These are phyloP conservation scores for Phlyctochytrium planicorne DNA, from an alignment of 192 early-diverging fungal genomes.

Conservation along the genomic window DNA sequence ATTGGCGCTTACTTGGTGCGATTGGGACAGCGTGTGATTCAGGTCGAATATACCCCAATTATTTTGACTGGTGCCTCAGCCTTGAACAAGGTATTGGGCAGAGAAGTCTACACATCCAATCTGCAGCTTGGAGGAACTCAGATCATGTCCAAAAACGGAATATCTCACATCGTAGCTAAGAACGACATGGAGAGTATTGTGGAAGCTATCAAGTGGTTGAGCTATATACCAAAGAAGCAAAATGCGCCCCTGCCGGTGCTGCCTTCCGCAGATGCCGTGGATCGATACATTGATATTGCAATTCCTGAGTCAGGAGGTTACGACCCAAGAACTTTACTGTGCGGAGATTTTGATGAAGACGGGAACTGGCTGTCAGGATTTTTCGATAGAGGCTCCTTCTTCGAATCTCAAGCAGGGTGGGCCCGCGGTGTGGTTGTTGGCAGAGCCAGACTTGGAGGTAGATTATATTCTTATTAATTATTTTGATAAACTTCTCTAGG, in stretches of 20 bases:
- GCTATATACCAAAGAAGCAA: conserved; percentile 78
- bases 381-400: conserved; percentile 94
- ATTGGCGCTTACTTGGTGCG: conserved; percentile 98
- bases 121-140: conserved; percentile 97
- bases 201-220: conserved; percentile 91
- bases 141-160: conserved; percentile 99
- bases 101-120: conserved; percentile 98
- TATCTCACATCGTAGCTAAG: conserved; percentile 92
- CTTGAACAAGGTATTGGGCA: conserved; percentile 96
- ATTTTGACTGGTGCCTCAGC: conserved; percentile 96
- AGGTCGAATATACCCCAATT: conserved; percentile 98
- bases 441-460: conserved; percentile 88
- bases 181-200: conserved; percentile 91
- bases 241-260: conserved; percentile 63
- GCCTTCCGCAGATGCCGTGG: conserved; percentile 64
- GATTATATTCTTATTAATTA: neutral
- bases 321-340: conserved; percentile 88
- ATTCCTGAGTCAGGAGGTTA: conserved; percentile 78
- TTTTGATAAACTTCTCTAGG: conserved; percentile 36
- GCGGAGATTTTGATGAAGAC: conserved; percentile 68
- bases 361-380: conserved; percentile 79
- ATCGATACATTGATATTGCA: conserved; percentile 78
- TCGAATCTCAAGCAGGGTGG: conserved; percentile 95
- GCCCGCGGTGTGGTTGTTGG: conserved; percentile 94
- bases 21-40: conserved; percentile 93